Conservation (phyloP, 108 stramenopile species). For the Cyclotella sp. region DNA sequence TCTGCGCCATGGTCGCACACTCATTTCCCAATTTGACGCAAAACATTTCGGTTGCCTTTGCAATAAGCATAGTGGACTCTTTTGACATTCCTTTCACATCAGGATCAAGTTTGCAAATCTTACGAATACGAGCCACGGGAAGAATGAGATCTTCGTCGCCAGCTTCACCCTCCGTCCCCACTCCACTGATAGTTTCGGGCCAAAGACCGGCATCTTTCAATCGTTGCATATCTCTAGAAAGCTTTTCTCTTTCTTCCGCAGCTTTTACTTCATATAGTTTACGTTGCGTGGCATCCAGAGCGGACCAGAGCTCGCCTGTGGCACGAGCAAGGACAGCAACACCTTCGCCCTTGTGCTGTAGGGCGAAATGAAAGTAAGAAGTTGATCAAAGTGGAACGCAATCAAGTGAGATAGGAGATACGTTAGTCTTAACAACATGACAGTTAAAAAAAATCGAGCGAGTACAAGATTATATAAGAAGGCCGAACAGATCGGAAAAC, state of each 20-base stretch:
- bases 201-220: conserved; percentile 56
- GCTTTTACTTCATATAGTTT: conserved; percentile 65
- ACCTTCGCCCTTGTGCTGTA: conserved; percentile 68
- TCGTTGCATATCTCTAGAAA: conserved; percentile 61
- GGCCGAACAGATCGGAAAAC: too few relatives aligned
- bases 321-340: conserved; percentile 64
- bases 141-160: conserved; percentile 46
- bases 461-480: too few relatives aligned
- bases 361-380: not conserved
- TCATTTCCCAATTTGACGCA: conserved; percentile 68
- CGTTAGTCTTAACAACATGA: too few relatives aligned
- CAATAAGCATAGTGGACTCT: conserved; percentile 78
- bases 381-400: conserved; percentile 3
- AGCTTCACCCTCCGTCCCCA: conserved; percentile 17
- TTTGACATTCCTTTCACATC: conserved; percentile 84
- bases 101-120: conserved; percentile 88
- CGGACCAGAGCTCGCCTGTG: conserved; percentile 69
- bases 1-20: conserved; percentile 66
- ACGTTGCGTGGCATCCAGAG: conserved; percentile 56
- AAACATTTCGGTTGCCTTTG: conserved; percentile 85
- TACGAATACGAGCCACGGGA: conserved; percentile 85
- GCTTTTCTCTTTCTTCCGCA: conserved; percentile 63
- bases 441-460: too few relatives aligned
- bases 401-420: not conserved
- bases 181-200: conserved; percentile 20